Evolutionary conservation across 768 basidiomycete genomes (phyloP), one percentile per base, ranked within the genome.

Genomic region (Omphalotus guepiniiformis): DNA sequence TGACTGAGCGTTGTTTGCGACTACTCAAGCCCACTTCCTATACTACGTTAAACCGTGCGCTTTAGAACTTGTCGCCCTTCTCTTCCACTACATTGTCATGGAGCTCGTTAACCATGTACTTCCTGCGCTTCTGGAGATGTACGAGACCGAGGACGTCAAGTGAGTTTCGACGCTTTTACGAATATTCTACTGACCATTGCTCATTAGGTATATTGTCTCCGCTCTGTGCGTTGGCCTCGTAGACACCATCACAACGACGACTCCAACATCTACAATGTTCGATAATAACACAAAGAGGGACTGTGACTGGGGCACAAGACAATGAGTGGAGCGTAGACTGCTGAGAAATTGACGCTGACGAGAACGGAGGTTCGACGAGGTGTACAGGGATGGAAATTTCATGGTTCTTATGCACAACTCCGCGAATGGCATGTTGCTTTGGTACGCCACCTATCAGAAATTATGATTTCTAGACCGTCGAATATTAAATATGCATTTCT

Each of bases 111-210:
- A 76, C 5, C 85, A 88, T 55, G 76, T 83, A 36, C 63, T 97
- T 38, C 76, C 75, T 6, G 77, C 82, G 21, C 74, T 98, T 27
- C 62, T 97, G 50, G 87, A 93, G 45, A 85, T 92, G 81, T 94
- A 89, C 67, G 85, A 88, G 58, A 80, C 83, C 2, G 96, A 99
- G 67, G 96, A 99, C 58, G 93, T 94, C 74, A 94, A 97, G 93
- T 96, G 62, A 72, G 91, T 79, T 58, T 51, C 18, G 30, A 29
- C 42, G 36, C 15, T 23, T 9, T 21, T 26, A 22, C 6, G 38
- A 36, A 35, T 35, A 45, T 12, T 19, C 5, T 26, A 27, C 21
- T 42, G 51, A 49, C 53, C 44, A 63, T 69, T 38, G 53, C 47
- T 6, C 40, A 29, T 53, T 21, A 94, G 92, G 72, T 77, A 80